Base-by-base conservation (phyloP, 2,329 filamentous ascomycete genomes). In the Magnaporthiopsis poae region DNA sequence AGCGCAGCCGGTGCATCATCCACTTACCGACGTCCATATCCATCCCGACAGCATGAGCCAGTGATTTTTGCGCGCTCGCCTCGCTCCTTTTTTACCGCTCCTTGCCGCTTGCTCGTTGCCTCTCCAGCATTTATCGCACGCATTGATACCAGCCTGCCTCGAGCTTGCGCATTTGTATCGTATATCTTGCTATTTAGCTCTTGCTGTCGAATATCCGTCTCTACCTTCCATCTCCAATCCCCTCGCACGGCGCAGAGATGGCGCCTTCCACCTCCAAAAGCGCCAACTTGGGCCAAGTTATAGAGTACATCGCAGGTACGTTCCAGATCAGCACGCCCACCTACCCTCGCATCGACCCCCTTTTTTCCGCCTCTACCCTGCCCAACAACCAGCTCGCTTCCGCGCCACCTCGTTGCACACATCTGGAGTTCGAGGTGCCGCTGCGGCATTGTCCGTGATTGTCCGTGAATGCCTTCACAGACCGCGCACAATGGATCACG, bases 221-320 rank as follows among this genome's bases (percentile, higher is more conserved):
- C 46, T 56, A 9, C 46, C 46, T 25, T 25, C 46, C 31, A 7
- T 31, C 31, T 4, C 31, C 31, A 31, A 31, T n/a, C 21, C 8
- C 46, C n/a, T 56, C 39, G 33, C 52, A 21, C 56, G 52, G 65
- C 61, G 65, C 46, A 64, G 71, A 68, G 74, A 86, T 85, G 83
- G 80, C 81, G 70, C 81, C 82, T 77, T 80, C 82, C n/a, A 25
- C 35, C 70, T 79, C 72, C 76, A 71, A 78, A 76, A 74, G 73
- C 75, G 74, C 84, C 76, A 90, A 87, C 78, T 86, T 91, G 80
- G 92, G 91, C 69, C 91, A 96, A 81, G 88, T 96, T 73, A 93
- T 97, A 75, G 93, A 97, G 82, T 97, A 96, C 79, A 96, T 97
- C 73, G 90, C 92, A 82, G 91, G 92, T 96, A 83, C 74, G 86